Base-by-base conservation (phyloP, 805 yeast species). In the Starmerella floricola region DNA sequence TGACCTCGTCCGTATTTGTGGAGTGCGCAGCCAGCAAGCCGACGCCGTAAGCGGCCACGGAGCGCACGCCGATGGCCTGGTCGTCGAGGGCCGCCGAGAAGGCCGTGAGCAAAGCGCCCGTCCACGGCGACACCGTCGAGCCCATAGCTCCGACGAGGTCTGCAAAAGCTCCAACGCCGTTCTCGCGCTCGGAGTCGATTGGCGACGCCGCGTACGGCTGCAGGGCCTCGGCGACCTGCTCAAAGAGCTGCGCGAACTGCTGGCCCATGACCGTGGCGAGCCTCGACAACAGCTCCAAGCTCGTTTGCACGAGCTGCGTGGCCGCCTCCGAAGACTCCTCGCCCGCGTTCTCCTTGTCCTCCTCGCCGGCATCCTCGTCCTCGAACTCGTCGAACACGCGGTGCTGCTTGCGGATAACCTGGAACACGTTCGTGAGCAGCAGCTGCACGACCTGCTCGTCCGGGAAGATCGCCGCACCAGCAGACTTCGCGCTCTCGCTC, bases 21-120 rank as follows among this genome's bases (percentile, higher is more conserved):
- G 72, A 61, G 62, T 64, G 53, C 55, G 73, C 74, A 46, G 76
- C 62, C 47, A 86, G 63, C 47, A 86, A 63, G 55, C 98, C 98
- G 52, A 83, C 76, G 68, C 97, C 98, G 61, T 85, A 91, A 15
- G 96, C 95, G 40, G 96, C 88, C 54, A 86, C 83, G 55, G 95
- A 87, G 64, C 88, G 80, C 45, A 85, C 96, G 13, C 48, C 51
- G 58, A 85, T 94, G 49, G 82, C 68, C 59, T 81, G 86, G 57
- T 76, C 76, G 43, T 79, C 71, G 47, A 88, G 69, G 51, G 79
- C 77, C 46, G 74, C 70, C 38, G 73, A 67, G 59, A 91, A 79
- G 31, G 79, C 67, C 27, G 48, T 47, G 55, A 85, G 65, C 57
- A 91, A 66, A 50, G 80, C 84, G 49, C 75, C 73, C 30, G 78